A percentile compares a stretch with the other conserved stretches of the same genome.
phyloP scores from a whole-genome alignment of 306 rosid genomes.

The Alnus glutinosa region DNA sequence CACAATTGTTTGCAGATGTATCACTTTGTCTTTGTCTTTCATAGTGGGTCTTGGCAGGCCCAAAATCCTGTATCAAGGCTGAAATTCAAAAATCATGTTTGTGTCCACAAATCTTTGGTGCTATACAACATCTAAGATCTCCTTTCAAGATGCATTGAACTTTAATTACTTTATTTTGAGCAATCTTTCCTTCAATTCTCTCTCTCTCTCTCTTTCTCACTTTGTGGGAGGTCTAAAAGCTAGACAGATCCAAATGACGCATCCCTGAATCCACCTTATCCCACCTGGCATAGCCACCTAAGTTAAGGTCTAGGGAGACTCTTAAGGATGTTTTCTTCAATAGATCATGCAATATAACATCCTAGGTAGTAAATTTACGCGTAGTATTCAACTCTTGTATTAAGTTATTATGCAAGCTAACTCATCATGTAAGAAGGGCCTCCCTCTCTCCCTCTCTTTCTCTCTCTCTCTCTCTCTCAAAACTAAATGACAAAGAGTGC shows the following conservation, averaged over 20 bases:
- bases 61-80: background rate
- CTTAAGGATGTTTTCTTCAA: background rate
- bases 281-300: background rate
- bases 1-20: background rate
- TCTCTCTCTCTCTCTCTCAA: background rate
- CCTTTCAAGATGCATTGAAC: background rate
- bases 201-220: background rate
- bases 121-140: background rate
- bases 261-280: background rate
- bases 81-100: background rate
- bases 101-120: background rate
- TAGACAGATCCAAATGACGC: background rate
- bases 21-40: background rate
- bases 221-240: background rate
- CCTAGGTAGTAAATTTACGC: background rate
- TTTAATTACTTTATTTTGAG: background rate
- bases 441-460: background rate
- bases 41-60: background rate
- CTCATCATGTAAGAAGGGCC: background rate
- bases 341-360: background rate
- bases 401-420: background rate
- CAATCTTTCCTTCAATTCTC: background rate
- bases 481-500: no score
- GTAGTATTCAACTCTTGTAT: background rate
- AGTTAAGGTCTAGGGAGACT: background rate